Evolutionary conservation across 768 basidiomycete genomes (phyloP).

Genomic region (Dendrothele bispora): DNA sequence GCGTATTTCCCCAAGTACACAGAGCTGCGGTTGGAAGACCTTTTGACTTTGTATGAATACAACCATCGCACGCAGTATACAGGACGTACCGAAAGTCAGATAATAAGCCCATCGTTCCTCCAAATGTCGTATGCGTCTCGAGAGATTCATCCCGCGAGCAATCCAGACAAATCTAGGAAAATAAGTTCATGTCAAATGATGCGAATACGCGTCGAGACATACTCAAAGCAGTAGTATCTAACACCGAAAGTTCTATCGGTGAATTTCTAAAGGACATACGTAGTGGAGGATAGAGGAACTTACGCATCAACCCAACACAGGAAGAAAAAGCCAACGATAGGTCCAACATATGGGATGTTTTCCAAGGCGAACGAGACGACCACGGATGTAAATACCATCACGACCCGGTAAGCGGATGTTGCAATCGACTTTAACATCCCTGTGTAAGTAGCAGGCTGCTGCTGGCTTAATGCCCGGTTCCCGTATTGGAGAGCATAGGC

Average conservation of each 20-base stretch:
- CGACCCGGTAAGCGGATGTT: conserved; percentile 76
- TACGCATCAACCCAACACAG: conserved; percentile 87
- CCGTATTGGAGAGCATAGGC: conserved; percentile 75
- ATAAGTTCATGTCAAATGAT: background rate
- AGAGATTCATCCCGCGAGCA: conserved; percentile 67
- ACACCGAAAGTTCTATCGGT: background rate
- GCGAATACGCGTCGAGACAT: conserved; percentile 18
- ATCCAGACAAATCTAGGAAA: conserved; percentile 72
- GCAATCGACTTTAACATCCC: conserved; percentile 75
- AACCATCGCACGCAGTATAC: background rate
- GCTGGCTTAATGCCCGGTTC: conserved; percentile 45
- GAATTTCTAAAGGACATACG: background rate
- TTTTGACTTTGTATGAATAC: conserved; percentile 28
- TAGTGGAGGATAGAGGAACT: conserved; percentile 33
- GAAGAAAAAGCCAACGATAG: conserved; percentile 62
- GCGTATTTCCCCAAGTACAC: conserved; percentile 70
- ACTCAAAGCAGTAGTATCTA: conserved; percentile 94
- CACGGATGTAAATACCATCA: conserved; percentile 81
- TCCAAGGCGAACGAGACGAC: conserved; percentile 64
- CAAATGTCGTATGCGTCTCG: conserved; percentile 66
- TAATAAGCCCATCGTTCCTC: conserved; percentile 93
- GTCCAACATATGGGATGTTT: conserved; percentile 66
- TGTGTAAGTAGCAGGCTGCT: conserved; percentile 59
- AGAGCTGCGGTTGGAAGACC: conserved; percentile 71
- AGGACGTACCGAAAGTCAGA: conserved; percentile 73